Percentiles rank a stretch among this genome's conserved stretches.
Conservation (phyloP, 208 protist species). For the Paratrypanosoma confusum region DNA sequence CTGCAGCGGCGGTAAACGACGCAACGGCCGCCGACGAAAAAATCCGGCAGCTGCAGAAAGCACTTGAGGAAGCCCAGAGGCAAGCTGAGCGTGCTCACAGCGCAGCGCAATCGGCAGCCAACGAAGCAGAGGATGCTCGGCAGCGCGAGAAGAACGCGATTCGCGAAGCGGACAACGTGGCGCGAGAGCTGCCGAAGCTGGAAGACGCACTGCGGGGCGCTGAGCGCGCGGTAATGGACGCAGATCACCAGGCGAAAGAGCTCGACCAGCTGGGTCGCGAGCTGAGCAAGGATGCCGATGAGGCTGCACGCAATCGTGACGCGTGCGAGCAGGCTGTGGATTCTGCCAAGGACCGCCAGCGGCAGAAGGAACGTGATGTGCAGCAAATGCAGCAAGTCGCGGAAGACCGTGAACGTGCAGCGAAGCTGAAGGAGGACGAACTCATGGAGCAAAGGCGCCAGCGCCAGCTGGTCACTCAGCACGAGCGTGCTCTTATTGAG, state of each 20-base stretch:
- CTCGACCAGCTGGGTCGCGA: constrained; percentile 78
- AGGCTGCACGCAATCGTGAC: constrained; percentile 63
- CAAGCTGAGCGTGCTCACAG: constrained; percentile 60
- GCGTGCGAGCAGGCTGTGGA: constrained; percentile 51
- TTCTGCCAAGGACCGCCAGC: constrained; percentile 47
- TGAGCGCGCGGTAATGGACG: constrained; percentile 49
- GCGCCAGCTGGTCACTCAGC: constrained; percentile 72
- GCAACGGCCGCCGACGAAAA: constrained; percentile 71
- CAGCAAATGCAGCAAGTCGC: constrained; percentile 44
- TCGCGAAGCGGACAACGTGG: constrained; percentile 53
- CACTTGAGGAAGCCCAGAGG: constrained; percentile 72
- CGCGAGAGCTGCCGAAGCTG: constrained; percentile 54
- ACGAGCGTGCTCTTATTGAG: constrained; percentile 81
- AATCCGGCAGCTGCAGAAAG: constrained; percentile 75
- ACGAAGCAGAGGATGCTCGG: constrained; percentile 58
- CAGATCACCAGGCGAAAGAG: constrained; percentile 59
- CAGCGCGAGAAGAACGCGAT: constrained; percentile 50
- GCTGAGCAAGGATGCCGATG: constrained; percentile 67
- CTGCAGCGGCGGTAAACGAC: constrained; percentile 39
- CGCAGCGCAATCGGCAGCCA: constrained; percentile 46
- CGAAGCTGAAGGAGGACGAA: constrained; percentile 63
- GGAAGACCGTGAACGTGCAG: constrained; percentile 54
- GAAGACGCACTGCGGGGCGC: constrained; percentile 69
- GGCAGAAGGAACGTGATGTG: constrained; percentile 41
- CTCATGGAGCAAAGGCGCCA: constrained; percentile 71